phyloP scores from a whole-genome alignment of 352 stramenopile genomes.

The Pythium chondricola region DNA sequence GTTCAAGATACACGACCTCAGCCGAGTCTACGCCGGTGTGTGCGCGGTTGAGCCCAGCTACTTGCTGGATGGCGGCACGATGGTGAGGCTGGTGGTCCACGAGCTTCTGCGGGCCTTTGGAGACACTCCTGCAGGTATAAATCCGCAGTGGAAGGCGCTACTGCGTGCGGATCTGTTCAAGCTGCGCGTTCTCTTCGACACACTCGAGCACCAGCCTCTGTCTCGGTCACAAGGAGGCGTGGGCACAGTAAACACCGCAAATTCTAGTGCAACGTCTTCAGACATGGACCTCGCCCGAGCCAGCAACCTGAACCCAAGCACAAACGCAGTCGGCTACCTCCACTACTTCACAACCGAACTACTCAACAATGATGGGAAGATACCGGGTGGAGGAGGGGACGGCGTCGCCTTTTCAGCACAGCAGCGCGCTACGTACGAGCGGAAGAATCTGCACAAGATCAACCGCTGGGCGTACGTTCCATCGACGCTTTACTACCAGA shows the following conservation, averaged over 20 bases:
- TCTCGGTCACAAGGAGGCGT: not conserved
- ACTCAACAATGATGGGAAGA: not conserved
- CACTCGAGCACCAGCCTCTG: slow-evolving; percentile 7
- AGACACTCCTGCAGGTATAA: slow-evolving; percentile 3
- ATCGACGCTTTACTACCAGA: slow-evolving; percentile 22
- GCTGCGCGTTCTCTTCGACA: slow-evolving; percentile 20
- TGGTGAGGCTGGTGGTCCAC: slow-evolving; percentile 46
- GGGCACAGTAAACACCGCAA: not conserved
- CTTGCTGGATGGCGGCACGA: slow-evolving; percentile 33
- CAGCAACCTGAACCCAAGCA: slow-evolving; percentile 14
- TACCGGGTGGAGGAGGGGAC: not conserved
- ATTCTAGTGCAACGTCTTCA: not conserved
- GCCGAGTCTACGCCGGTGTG: slow-evolving; percentile 41
- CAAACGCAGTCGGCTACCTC: slow-evolving; percentile 7
- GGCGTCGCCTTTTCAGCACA: slow-evolving; percentile 8
- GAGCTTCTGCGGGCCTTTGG: slow-evolving; percentile 33
- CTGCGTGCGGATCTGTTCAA: slow-evolving; percentile 15
- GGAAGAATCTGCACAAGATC: slow-evolving; percentile 11
- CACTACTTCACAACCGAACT: slow-evolving; percentile 10
- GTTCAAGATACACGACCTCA: slow-evolving; percentile 46
- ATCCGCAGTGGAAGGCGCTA: not conserved
- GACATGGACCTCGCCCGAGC: not conserved
- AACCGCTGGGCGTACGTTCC: slow-evolving; percentile 24
- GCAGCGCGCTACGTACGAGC: slow-evolving; percentile 5
- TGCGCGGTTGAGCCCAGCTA: slow-evolving; percentile 27